These are phyloP conservation scores for Orbilia blumenaviensis DNA, from an alignment of 2,329 filamentous ascomycete genomes.

Conservation along the genomic window DNA sequence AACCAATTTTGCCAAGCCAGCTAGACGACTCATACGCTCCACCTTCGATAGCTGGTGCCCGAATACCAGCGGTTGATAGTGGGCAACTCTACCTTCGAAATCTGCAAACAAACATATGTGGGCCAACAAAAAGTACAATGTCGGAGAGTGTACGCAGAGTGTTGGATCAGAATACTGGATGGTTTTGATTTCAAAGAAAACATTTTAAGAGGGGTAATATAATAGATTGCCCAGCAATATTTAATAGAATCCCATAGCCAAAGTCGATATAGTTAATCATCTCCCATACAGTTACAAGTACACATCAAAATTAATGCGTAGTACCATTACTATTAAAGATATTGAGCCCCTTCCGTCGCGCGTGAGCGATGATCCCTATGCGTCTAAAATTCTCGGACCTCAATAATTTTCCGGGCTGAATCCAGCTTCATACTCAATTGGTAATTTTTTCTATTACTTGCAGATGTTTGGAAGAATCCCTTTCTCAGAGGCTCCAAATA, in stretches of 20 bases:
- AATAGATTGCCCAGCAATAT: no score
- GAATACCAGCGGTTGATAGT: background rate
- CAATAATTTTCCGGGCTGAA: conserved; percentile 4
- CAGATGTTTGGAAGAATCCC: conserved; percentile 62
- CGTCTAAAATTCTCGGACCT: conserved; percentile 24
- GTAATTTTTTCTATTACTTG: background rate
- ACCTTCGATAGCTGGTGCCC: background rate
- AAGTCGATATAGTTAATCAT: background rate
- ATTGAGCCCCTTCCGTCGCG: no score
- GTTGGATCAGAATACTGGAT: conserved; percentile 28
- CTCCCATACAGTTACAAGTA: background rate
- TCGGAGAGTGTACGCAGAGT: conserved; percentile 27
- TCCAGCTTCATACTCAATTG: conserved; percentile 54
- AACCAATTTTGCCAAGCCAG: background rate
- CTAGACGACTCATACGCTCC: background rate
- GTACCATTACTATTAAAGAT: background rate
- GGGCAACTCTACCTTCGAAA: background rate
- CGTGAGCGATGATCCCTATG: no score
- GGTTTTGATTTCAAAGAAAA: conserved; percentile 27
- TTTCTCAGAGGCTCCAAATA: conserved; percentile 65
- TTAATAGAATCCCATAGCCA: background rate
- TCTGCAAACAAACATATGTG: background rate
- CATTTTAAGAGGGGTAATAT: background rate
- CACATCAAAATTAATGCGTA: background rate
- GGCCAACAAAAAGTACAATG: background rate